Evolutionary conservation across 768 basidiomycete species (phyloP).

Genomic region (Mrakia blollopis): DNA sequence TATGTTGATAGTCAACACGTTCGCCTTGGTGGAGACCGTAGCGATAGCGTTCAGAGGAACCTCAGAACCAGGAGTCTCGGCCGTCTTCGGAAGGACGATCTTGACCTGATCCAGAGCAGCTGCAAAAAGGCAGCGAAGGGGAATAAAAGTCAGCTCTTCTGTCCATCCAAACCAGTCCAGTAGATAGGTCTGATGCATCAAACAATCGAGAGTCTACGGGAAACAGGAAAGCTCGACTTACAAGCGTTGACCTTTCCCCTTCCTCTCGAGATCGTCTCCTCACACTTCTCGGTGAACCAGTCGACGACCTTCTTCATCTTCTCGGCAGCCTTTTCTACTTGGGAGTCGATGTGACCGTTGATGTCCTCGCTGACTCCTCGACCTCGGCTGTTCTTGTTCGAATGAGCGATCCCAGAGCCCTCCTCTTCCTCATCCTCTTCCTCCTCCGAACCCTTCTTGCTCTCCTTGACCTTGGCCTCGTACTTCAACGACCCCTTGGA

Average conservation of each 20-base stretch:
- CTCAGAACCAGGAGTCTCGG: slow-evolving; percentile 32
- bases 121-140: slow-evolving; percentile 24
- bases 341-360: background rate
- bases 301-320: slow-evolving; percentile 22
- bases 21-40: slow-evolving; percentile 40
- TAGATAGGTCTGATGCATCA: background rate
- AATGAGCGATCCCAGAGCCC: background rate
- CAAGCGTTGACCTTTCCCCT: slow-evolving; percentile 21
- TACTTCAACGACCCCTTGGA: slow-evolving; percentile 12
- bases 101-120: slow-evolving; percentile 43
- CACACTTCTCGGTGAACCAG: slow-evolving; percentile 22
- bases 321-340: slow-evolving; percentile 12
- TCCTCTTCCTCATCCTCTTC: slow-evolving; percentile 24
- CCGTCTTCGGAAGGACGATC: slow-evolving; percentile 35
- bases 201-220: background rate
- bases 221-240: background rate
- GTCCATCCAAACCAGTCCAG: background rate
- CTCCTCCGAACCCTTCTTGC: slow-evolving; percentile 22
- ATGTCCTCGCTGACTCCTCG: slow-evolving; percentile 14
- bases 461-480: background rate
- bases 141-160: background rate
- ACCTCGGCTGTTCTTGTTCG: background rate
- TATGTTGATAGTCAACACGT: slow-evolving; percentile 41
- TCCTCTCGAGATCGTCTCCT: slow-evolving; percentile 16
- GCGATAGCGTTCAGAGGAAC: slow-evolving; percentile 40